Evolutionary conservation across 2,329 filamentous ascomycete species (phyloP), one percentile per base, ranked within the genome.

Genomic region (Aureobasidium zeae): DNA sequence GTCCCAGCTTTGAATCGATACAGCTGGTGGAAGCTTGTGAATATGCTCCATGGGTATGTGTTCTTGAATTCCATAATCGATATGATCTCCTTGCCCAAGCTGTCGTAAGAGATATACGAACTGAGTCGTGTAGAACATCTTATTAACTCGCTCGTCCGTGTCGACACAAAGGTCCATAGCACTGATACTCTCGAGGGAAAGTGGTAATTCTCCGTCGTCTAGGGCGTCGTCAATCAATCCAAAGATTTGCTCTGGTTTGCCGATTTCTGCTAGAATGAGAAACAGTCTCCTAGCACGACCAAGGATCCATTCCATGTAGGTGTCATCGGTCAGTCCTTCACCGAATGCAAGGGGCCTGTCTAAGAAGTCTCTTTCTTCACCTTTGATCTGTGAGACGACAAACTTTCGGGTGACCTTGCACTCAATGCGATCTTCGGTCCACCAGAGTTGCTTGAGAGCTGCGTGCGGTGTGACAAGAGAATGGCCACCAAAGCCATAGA

Each of bases 251-350:
- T 83, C 79, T 0, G 82, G 75, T 9, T 82, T 70, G 22, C 77
- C 79, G 17, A 86, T 66, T 53, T 86, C 81, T 43, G 77, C 69
- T 19, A 87, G 67, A 28, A 85, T 78, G 34, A 88, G 66, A 55
- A 86, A 87, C 28, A 86, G 68, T 34, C 78, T 72, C 55, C 77
- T 79, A 5, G 80, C 79, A 53, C 79, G 80, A 44, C 75, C 67
- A 34, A 82, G 65, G 46, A 87, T 85, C 79, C 82, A 86, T 57
- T 86, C 81, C 68, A 82, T 79, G 58, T 87, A 87, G 1, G 81
- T 86, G 49, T 80, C 75, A 58, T 85, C 77, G 8, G 46, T 49
- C 31, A 51, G 19, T 44, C 76, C 76, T 53, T 79, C 78, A 21
- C 81, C 81, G 58, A 85, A 86, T 10, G 69, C 74, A 34, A 85